Evolutionary conservation across 2,329 filamentous ascomycete genomes (phyloP), one percentile per base, ranked within the genome.

Genomic region (Penicillium sp.): DNA sequence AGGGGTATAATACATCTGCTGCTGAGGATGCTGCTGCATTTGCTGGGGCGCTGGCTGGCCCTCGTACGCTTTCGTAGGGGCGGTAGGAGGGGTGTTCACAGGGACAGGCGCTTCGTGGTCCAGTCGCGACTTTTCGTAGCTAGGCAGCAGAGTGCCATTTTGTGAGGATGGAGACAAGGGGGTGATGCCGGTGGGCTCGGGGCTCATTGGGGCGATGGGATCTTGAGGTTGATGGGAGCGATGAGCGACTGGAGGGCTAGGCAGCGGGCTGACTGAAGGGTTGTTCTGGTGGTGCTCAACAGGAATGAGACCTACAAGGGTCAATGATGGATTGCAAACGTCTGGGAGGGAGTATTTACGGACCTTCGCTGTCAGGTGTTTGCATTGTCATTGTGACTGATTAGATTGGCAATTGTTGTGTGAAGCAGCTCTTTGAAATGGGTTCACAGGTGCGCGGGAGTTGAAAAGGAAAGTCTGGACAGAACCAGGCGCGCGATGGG

Each of bases 1-100:
- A 4, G 65, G 65, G 22, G 62, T 60, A 37, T 66, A 66, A 44
- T 58, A 66, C 40, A 39, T 47, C 22, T 53, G 43, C 18, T 51
- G 50, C 19, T 58, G 58, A 4, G 50, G 50, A 11, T 55, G 40
- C 24, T 50, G 31, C 14, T 58, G 50, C n/a, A 50, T 24, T 35
- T 33, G 47, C 19, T 53, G 40, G n/a, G 59, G 46, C 2, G 22
- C 24, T 9, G 65, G 60, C 33, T 67, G 59, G 35, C 56, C 59
- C 4, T 22, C 41, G 51, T 63, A 61, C 43, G 47, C 24, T 37
- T 60, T 18, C 18, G 36, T 7, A 22, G 49, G 13, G 11, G 49
- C 27, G 11, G 10, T 24, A 49, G 52, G 35, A 37, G 49, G 35
- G 35, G 24, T n/a, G 10, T 35, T 33, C 31, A 56, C 51, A 13